phyloP scores from a whole-genome alignment of 768 basidiomycete species.

The Boletus sensibilis region DNA sequence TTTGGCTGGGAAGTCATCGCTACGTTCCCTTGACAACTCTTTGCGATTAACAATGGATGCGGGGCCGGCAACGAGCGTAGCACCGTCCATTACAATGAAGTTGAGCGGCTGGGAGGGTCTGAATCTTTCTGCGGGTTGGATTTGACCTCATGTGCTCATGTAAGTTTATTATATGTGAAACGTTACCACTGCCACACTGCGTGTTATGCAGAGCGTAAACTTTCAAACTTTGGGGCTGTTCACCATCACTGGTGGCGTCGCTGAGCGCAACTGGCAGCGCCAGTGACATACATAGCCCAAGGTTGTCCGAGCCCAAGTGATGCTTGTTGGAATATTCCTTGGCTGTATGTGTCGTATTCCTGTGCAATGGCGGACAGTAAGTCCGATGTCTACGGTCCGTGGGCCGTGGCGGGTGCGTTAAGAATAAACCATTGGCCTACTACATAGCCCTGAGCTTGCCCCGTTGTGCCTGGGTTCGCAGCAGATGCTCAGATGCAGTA shows the following conservation, averaged over 20 bases:
- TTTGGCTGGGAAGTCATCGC: slow-evolving; percentile 23
- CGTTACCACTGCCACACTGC: not conserved
- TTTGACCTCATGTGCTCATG: not conserved
- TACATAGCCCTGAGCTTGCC: too few relatives aligned
- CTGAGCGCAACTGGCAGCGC: not conserved
- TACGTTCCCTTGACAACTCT: slow-evolving; percentile 21
- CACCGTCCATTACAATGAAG: slow-evolving; percentile 27
- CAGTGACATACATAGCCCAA: not conserved
- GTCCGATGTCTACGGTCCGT: not conserved
- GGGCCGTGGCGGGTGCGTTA: not conserved
- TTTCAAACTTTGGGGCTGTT: too few relatives aligned
- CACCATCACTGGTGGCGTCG: too few relatives aligned
- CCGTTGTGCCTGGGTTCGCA: not conserved
- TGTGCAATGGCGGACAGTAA: not conserved
- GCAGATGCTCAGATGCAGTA: not conserved
- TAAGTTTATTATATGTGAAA: not conserved
- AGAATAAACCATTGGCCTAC: too few relatives aligned
- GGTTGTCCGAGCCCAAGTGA: not conserved
- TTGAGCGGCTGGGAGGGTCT: not conserved
- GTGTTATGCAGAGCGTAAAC: not conserved
- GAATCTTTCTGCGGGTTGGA: not conserved
- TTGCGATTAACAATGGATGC: slow-evolving; percentile 25
- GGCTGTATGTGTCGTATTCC: not conserved
- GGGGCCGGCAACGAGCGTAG: slow-evolving; percentile 46
- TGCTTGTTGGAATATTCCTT: not conserved